Evolutionary conservation across 495 filamentous ascomycete genomes (phyloP).

Genomic region (Lichenothelia convexa): DNA sequence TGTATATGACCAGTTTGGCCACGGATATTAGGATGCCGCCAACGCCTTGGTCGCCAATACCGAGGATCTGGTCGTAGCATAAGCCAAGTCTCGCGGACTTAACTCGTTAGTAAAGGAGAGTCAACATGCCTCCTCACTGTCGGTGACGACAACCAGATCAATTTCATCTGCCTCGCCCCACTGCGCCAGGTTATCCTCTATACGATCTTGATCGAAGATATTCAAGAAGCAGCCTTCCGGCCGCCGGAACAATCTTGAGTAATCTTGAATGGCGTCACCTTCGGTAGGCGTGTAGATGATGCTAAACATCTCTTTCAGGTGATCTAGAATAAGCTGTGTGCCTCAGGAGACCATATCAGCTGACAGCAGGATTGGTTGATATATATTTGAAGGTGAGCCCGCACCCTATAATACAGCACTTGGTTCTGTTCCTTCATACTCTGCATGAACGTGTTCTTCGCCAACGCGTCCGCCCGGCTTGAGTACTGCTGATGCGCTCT

Average conservation of each 20-base stretch:
- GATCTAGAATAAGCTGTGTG: conserved; percentile 37
- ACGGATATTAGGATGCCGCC: conserved; percentile 72
- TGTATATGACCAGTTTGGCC: conserved; percentile 68
- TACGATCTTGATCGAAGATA: conserved; percentile 36
- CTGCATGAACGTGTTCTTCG: conserved; percentile 69
- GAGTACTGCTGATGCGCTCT: conserved; percentile 69
- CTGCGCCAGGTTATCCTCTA: conserved; percentile 43
- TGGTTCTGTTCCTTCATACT: conserved; percentile 69
- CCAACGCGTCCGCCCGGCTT: conserved; percentile 35
- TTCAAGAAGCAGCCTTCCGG: conserved; percentile 61
- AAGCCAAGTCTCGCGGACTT: neutral
- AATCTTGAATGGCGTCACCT: conserved; percentile 79
- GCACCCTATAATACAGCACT: conserved; percentile 53
- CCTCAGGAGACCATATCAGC: too few species aligned
- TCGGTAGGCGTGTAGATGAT: conserved; percentile 85
- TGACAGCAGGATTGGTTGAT: too few species aligned
- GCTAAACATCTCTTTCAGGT: conserved; percentile 72
- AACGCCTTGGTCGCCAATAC: conserved; percentile 83
- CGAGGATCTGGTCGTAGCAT: conserved; percentile 42
- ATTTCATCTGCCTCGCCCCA: conserved; percentile 58
- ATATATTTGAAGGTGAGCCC: too few species aligned
- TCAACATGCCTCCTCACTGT: conserved; percentile 39
- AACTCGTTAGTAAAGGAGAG: too few species aligned
- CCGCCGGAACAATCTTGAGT: conserved; percentile 56
- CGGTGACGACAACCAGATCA: conserved; percentile 79